These are phyloP conservation scores for Takakia lepidozioides DNA, from an alignment of 225 moss, liverwort and hornwort species.

Conservation along the genomic window DNA sequence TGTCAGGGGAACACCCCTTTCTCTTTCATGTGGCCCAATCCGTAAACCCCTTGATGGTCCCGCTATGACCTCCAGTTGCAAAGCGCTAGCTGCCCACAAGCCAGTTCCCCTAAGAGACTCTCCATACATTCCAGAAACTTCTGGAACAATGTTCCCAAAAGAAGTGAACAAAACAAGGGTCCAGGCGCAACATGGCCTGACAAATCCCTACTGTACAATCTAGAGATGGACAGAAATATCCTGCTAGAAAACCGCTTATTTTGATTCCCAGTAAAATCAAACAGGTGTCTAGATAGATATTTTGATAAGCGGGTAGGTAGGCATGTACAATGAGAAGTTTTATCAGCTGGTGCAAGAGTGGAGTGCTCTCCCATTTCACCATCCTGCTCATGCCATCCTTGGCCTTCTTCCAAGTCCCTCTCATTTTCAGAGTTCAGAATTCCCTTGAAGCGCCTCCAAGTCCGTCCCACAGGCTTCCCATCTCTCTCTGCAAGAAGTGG, in stretches of 20 bases:
- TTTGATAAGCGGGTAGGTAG: neutral
- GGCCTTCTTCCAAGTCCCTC: slow-evolving; percentile 15
- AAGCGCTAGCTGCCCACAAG: slow-evolving; percentile 40
- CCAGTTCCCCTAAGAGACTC: no score
- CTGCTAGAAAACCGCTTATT: neutral
- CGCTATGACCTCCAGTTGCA: slow-evolving; percentile 75
- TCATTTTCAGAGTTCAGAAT: slow-evolving; percentile 13
- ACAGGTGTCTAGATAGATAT: neutral
- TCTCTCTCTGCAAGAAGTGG: slow-evolving; percentile 30
- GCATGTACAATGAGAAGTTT: slow-evolving; percentile 22
- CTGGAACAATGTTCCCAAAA: neutral
- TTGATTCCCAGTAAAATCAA: no score
- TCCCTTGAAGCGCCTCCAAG: slow-evolving; percentile 38
- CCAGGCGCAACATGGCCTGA: neutral
- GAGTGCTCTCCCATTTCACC: slow-evolving; percentile 9
- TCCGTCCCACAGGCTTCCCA: slow-evolving; percentile 20
- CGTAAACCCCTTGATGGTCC: slow-evolving; percentile 70
- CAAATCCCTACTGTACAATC: neutral
- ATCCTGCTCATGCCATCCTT: neutral
- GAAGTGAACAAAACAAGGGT: neutral
- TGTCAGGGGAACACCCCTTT: slow-evolving; percentile 39
- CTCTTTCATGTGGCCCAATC: slow-evolving; percentile 49
- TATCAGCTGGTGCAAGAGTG: slow-evolving; percentile 11
- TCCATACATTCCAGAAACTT: no score
- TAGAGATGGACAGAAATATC: neutral